phyloP scores from a whole-genome alignment of 768 basidiomycete genomes.

The Macrocybe gigantea region DNA sequence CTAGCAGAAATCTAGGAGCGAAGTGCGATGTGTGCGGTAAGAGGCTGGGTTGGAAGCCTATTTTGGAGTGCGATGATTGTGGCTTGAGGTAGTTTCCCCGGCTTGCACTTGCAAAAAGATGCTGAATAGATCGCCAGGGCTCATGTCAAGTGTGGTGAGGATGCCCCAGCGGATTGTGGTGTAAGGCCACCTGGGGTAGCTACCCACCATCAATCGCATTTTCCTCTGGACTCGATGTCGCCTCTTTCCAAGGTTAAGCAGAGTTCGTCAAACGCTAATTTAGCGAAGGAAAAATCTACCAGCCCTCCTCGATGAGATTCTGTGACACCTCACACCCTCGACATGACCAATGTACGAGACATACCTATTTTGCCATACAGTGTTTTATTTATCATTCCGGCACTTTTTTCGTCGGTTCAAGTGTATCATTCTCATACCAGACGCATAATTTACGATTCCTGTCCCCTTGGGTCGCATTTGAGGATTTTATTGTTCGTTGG shows the following conservation, averaged over 20 bases:
- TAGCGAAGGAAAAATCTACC: slow-evolving; percentile 19
- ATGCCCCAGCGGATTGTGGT: slow-evolving; percentile 76
- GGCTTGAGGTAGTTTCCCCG: slow-evolving; percentile 50
- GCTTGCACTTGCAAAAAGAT: too few relatives aligned
- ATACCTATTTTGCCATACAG: too few relatives aligned
- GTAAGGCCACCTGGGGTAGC: slow-evolving; percentile 34
- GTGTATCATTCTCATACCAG: too few relatives aligned
- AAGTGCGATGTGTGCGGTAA: slow-evolving; percentile 84
- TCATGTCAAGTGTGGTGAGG: slow-evolving; percentile 85
- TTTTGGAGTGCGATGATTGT: slow-evolving; percentile 87
- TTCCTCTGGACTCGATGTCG: slow-evolving; percentile 16
- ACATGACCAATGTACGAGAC: neutral
- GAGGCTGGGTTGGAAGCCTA: slow-evolving; percentile 81
- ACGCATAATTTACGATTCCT: too few relatives aligned
- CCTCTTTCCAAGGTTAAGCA: slow-evolving; percentile 36
- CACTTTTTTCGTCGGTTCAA: too few relatives aligned
- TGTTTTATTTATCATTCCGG: too few relatives aligned
- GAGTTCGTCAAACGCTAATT: slow-evolving; percentile 25
- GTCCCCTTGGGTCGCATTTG: neutral
- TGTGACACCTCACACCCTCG: neutral
- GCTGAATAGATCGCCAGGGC: slow-evolving; percentile 35
- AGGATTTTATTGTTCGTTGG: neutral
- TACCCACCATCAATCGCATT: slow-evolving; percentile 5
- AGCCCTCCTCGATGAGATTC: slow-evolving; percentile 14
- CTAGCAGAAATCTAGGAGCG: slow-evolving; percentile 60